Percentiles rank a stretch among this genome's conserved stretches.
These are phyloP conservation scores for Dysphania ambrosioides DNA, from an alignment of 148 eudicot species.

Conservation along the genomic window DNA sequence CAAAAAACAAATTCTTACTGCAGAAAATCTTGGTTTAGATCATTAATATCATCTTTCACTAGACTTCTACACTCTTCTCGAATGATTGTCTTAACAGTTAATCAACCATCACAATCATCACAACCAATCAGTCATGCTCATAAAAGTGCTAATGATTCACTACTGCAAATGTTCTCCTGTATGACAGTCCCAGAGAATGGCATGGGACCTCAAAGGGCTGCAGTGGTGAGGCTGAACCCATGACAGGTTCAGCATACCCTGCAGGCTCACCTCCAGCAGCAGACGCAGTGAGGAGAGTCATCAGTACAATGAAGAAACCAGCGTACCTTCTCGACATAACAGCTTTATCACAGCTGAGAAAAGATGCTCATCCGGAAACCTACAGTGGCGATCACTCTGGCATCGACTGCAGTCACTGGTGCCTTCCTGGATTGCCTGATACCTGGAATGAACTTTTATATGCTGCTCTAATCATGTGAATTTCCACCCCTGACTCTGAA, in stretches of 20 bases:
- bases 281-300: conserved; percentile 39
- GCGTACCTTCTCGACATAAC: conserved; percentile 67
- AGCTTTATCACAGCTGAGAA: conserved; percentile 61
- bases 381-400: conserved; percentile 58
- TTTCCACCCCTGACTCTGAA: conserved; percentile 23
- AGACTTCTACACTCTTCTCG: background rate
- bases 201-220: conserved; percentile 42
- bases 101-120: background rate
- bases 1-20: background rate
- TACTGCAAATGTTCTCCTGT: background rate
- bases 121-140: background rate
- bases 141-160: no score
- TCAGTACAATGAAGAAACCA: conserved; percentile 44
- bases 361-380: conserved; percentile 69
- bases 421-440: conserved; percentile 79
- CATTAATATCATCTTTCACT: background rate
- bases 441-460: conserved; percentile 70
- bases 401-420: conserved; percentile 78
- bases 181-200: conserved; percentile 65
- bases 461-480: conserved; percentile 36
- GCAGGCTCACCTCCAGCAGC: conserved; percentile 56
- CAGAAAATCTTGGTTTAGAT: background rate
- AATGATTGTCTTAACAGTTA: background rate
- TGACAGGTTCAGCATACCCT: conserved; percentile 65
- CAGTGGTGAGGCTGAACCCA: conserved; percentile 54